Evolutionary conservation across 176 grass and related monocot genomes (phyloP).

Genomic region (Cymbopogon citratus): DNA sequence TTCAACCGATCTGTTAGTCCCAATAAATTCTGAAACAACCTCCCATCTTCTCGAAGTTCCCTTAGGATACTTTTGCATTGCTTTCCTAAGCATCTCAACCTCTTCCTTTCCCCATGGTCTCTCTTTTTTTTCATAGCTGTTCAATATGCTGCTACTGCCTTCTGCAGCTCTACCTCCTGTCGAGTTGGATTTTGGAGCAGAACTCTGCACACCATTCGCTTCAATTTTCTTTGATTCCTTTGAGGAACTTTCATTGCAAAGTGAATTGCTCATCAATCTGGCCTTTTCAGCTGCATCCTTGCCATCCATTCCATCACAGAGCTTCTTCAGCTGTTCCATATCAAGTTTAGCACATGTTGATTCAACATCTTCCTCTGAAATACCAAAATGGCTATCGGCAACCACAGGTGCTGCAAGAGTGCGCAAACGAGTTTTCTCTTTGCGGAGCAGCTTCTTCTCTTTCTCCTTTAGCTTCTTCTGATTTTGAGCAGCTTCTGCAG

Average conservation of each 20-base stretch:
- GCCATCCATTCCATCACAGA: slow-evolving; percentile 63
- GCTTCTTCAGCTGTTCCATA: slow-evolving; percentile 54
- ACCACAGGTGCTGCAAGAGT: slow-evolving; percentile 39
- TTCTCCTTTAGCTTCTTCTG: slow-evolving; percentile 95
- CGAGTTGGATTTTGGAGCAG: slow-evolving; percentile 23
- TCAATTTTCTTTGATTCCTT: slow-evolving; percentile 40
- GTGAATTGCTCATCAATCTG: slow-evolving; percentile 44
- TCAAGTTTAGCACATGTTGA: slow-evolving; percentile 63
- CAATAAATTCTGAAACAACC: slow-evolving; percentile 89
- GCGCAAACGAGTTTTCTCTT: slow-evolving; percentile 80
- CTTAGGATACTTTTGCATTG: slow-evolving; percentile 89
- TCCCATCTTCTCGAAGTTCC: slow-evolving; percentile 92
- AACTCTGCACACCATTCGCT: slow-evolving; percentile 29
- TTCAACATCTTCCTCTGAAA: slow-evolving; percentile 75
- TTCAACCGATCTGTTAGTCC: slow-evolving; percentile 76
- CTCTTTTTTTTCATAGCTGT: slow-evolving; percentile 76
- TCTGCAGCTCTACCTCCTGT: slow-evolving; percentile 6
- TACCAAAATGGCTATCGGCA: slow-evolving; percentile 31
- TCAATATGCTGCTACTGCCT: slow-evolving; percentile 13
- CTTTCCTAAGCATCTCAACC: slow-evolving; percentile 94
- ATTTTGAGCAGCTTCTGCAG: slow-evolving; percentile 59
- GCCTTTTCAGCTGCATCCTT: slow-evolving; percentile 56
- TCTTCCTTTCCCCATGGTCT: slow-evolving; percentile 88
- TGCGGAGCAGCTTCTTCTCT: slow-evolving; percentile 89
- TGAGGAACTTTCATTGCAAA: slow-evolving; percentile 38